Percentiles rank a stretch among this genome's conserved stretches.
These are phyloP conservation scores for Chimonanthus praecox DNA, from an alignment of 164 flowering plant species.

Conservation along the genomic window DNA sequence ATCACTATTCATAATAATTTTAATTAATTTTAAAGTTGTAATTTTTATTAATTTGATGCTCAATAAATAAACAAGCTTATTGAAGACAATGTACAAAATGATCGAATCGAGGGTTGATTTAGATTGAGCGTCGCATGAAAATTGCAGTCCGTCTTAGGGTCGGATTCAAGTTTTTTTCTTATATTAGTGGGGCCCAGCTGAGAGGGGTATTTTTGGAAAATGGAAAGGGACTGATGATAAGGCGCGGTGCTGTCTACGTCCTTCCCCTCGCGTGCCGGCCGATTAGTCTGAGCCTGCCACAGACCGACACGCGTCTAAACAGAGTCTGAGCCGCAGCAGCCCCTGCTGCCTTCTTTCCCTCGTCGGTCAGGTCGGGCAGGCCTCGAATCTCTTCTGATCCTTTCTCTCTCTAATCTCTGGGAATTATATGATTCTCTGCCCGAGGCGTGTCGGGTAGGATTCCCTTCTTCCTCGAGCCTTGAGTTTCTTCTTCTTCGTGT, in stretches of 20 bases:
- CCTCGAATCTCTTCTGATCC: background rate
- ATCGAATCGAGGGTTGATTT: too few species aligned
- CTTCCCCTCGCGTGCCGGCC: constrained; percentile 4
- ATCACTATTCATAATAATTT: too few species aligned
- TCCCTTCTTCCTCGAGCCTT: too few species aligned
- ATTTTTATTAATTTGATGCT: too few species aligned
- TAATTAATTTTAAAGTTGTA: too few species aligned
- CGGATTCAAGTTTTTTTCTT: too few species aligned
- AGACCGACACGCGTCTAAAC: background rate
- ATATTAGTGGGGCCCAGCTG: background rate
- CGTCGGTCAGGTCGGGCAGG: constrained; percentile 5
- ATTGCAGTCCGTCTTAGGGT: too few species aligned
- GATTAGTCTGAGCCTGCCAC: background rate
- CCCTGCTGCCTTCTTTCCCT: background rate
- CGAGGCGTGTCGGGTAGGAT: too few species aligned
- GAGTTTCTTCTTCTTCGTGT: background rate
- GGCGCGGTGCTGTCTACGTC: background rate
- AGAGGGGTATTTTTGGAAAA: background rate
- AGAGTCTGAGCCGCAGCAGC: background rate
- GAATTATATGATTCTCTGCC: too few species aligned
- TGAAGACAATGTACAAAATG: too few species aligned
- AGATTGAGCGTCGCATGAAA: too few species aligned
- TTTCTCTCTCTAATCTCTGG: background rate
- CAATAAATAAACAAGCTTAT: too few species aligned
- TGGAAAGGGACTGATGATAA: constrained; percentile 3